Evolutionary conservation across 2,329 filamentous ascomycete species (phyloP), one percentile per base, ranked within the genome.

Genomic region (Paraphaeosphaeria sporulosa): DNA sequence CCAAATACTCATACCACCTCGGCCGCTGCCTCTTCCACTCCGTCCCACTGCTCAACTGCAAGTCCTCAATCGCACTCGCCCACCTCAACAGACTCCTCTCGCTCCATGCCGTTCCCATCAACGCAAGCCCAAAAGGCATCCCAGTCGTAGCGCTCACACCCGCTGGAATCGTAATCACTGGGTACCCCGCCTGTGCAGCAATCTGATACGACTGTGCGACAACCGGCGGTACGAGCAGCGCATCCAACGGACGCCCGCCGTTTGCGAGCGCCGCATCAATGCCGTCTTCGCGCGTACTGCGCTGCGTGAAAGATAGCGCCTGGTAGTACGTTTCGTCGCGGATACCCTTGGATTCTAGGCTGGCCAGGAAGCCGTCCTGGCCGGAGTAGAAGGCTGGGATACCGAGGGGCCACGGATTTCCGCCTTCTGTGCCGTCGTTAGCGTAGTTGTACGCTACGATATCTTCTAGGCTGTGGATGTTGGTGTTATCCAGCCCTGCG

Each of bases 121-220:
- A 57, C 32, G 73, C 79, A 6, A 83, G 60, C 0, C 80, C 81
- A 62, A 78, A 83, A 5, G 80, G 80, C 78, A 83, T 81, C 1
- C 79, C 79, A 3, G 67, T 78, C 6, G 72, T 77, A 1, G 76
- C 65, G 64, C 85, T 81, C 6, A 87, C 78, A 1, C 88, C 88
- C 0, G 84, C 87, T 0, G 90, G 90, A 1, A 93, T 72, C 0
- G 90, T 91, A 53, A 93, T 82, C 71, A 91, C 83, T 0, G 90
- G 90, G 70, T 93, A 93, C 0, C 90, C 90, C 8, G 90, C 91
- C 76, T 93, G 89, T 0, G 91, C 90, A 0, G 89, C 88, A 60
- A 91, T 85, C 76, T 91, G 87, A 63, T 87, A 87, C 4, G 86
- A 85, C 73, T 91, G 88, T 0, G 84, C 90, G 3, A 90, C 87